These are phyloP conservation scores for Didymella arachidicola DNA, from an alignment of 2,329 filamentous ascomycete species.

Conservation along the genomic window DNA sequence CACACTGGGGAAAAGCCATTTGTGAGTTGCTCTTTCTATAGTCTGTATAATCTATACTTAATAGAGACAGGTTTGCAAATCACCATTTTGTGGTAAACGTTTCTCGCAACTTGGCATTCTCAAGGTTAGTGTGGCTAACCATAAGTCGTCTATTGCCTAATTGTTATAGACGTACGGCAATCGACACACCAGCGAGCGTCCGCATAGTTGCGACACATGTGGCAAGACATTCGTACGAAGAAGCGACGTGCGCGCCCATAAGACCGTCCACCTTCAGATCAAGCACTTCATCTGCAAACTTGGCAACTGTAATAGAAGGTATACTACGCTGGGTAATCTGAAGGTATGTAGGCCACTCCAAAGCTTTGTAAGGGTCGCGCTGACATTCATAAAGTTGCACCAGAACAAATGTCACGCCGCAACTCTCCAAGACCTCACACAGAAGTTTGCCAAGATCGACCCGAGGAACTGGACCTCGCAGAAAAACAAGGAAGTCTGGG, in stretches of 20 bases:
- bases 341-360: slow-evolving; percentile 68
- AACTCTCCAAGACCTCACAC: slow-evolving; percentile 73
- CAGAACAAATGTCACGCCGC: slow-evolving; percentile 90
- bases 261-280: slow-evolving; percentile 77
- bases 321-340: slow-evolving; percentile 89
- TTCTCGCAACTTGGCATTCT: slow-evolving; percentile 94
- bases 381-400: slow-evolving; percentile 68
- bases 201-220: slow-evolving; percentile 80
- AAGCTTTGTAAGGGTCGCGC: background rate
- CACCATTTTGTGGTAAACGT: slow-evolving; percentile 74
- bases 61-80: slow-evolving; percentile 65
- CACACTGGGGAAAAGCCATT: slow-evolving; percentile 93
- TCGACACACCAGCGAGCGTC: slow-evolving; percentile 85
- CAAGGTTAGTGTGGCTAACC: slow-evolving; percentile 66
- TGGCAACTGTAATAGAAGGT: slow-evolving; percentile 84
- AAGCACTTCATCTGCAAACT: slow-evolving; percentile 84
- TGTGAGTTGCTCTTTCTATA: slow-evolving; percentile 60
- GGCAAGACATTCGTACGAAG: slow-evolving; percentile 84
- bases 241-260: slow-evolving; percentile 84
- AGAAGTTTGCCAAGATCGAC: slow-evolving; percentile 71
- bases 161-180: slow-evolving; percentile 78
- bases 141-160: slow-evolving; percentile 11
- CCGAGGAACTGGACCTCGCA: slow-evolving; percentile 68
- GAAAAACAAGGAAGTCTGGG: slow-evolving; percentile 78
- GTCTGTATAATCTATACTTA: slow-evolving; percentile 22